phyloP scores from a whole-genome alignment of 2,329 filamentous ascomycete species.

The Colletotrichum viniferum region DNA sequence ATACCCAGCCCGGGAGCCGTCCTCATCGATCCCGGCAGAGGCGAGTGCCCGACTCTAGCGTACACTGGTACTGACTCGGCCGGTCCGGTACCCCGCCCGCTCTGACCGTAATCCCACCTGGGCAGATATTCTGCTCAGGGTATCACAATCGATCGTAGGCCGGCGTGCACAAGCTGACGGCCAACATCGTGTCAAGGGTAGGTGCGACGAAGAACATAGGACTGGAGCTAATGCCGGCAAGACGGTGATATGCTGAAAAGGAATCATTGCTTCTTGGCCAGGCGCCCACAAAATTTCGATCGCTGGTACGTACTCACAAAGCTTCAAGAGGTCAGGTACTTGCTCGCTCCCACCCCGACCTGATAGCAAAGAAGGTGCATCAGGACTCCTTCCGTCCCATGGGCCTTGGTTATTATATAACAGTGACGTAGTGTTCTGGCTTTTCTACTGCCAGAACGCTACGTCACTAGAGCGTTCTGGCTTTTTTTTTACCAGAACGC shows the following conservation, averaged over 20 bases:
- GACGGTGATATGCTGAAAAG: neutral
- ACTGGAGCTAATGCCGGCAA: neutral
- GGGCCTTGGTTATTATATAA: neutral
- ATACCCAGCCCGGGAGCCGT: neutral
- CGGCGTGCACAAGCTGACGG: neutral
- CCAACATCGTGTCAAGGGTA: neutral
- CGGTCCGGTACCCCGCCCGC: neutral
- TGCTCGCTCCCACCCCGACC: neutral
- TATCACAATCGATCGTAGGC: neutral
- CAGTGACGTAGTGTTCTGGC: neutral
- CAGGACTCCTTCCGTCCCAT: neutral
- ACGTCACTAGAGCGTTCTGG: neutral
- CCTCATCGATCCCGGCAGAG: too few species aligned
- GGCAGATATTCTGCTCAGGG: neutral
- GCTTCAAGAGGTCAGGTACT: neutral
- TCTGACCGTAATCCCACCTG: neutral
- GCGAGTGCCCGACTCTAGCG: too few species aligned
- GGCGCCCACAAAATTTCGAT: neutral
- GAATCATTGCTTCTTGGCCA: neutral
- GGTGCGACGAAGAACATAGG: neutral
- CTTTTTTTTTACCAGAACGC: too few species aligned
- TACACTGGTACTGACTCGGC: neutral
- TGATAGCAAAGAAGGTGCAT: neutral
- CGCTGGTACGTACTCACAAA: neutral
- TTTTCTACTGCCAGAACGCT: neutral